Base-by-base conservation (phyloP, 352 stramenopile genomes). In the Halophytophthora batemanensis region DNA sequence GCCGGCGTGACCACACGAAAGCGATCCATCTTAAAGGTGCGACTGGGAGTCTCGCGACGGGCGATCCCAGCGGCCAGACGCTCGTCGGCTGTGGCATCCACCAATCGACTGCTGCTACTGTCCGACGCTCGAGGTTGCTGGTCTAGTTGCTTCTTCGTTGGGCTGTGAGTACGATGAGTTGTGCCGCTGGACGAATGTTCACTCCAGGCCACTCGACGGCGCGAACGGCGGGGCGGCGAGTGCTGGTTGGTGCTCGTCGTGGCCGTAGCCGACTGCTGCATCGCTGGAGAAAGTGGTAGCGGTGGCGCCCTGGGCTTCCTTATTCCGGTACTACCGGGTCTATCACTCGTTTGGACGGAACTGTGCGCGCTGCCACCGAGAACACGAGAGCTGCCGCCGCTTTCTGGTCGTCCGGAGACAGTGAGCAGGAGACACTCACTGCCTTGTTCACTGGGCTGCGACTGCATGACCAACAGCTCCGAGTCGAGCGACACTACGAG, bases 21-120 rank as follows among this genome's bases (percentile, higher is more conserved):
- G 2, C 78, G 76, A 11, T 86, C 74, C 74, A 90, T 85, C 36
- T 85, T 81, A 46, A 90, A 86, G n/a, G 69, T 49, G 1, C 78
- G 67, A 15, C 35, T 71, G 3, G 73, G 75, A 4, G 74, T 80
- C 25, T 69, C 58, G 4, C 56, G 60, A 15, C 59, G 63, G 23
- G 64, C 59, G 28, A 84, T 59, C 11, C 55, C 50, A 7, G 48
- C 34, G 7, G 72, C 68, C 10, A 71, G 12, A 11, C 21, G 47
- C 19, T 65, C 45, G 1, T 19, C 23, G 12, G 22, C n/a, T 21
- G 21, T 5, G 42, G 17, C 35, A 31, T 25, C 25, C 12, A 53
- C 42, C 25, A 36, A 5, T 21, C 17, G 19, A 38, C 23, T 43
- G 5, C 17, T 31, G 28, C 42, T 53, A n/a, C 14, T 58, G 10